Evolutionary conservation across 495 filamentous ascomycete genomes (phyloP), one percentile per base, ranked within the genome.

Genomic region (Neurospora sp.): DNA sequence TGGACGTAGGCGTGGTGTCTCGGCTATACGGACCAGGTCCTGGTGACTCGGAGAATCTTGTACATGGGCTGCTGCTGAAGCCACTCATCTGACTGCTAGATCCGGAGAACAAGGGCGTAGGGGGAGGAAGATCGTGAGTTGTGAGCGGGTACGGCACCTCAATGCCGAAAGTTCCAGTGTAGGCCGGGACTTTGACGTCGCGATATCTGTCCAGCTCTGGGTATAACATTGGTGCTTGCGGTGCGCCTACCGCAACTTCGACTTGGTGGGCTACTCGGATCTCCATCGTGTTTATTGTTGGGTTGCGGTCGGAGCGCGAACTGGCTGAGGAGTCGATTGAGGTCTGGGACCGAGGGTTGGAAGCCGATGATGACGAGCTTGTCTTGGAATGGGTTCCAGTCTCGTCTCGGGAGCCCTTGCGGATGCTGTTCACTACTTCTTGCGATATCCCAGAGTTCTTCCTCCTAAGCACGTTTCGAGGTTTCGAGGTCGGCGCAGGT

Each of bases 1-100:
- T 89, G 9, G 96, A 97, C n/a, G 94, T 97, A 1, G 96, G 94
- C 3, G 96, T 98, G 11, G 96, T 97, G 54, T 93, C 91, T 76
- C 92, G 88, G 81, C 95, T 97, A 83, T 96, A 98, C 72, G 86
- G 83, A 41, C 87, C 85, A 40, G 92, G 86, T 6, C 94, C 92
- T 11, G 96, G 96, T 4, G 96, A 99, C 71, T 92, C 93, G 39
- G 95, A 97, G 77, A 95, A 97, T 73, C 93, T 87, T 41, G 94
- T 98, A n/a, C 96, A 98, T 59, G 95, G 94, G 73, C 92, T 98
- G 73, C 89, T 92, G 72, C 91, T 90, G 73, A 91, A 89, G 11
- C 78, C 85, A 75, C 87, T 89, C 46, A 87, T 76, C 70, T 87
- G 84, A 71, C 85, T 86, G 78, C 84, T 86, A 7, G 81, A 84